phyloP scores from a whole-genome alignment of 352 stramenopile species.

The Hyaloperonospora arabidopsidis region DNA sequence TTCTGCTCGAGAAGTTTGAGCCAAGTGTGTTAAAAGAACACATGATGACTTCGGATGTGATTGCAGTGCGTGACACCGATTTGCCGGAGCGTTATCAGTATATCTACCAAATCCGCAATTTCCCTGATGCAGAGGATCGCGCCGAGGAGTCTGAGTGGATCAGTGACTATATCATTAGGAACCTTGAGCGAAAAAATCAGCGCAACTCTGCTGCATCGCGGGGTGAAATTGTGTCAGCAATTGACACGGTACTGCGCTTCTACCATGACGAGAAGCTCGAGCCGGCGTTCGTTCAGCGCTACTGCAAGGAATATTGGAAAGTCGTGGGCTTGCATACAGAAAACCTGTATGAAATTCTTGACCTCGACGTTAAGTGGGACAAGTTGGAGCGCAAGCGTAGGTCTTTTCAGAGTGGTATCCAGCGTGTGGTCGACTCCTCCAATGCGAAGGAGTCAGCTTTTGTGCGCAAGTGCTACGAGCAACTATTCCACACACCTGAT shows the following conservation, averaged over 20 bases:
- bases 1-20: constrained; percentile 84
- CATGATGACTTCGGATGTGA: constrained; percentile 84
- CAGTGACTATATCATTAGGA: constrained; percentile 79
- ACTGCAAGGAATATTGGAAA: constrained; percentile 89
- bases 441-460: constrained; percentile 70
- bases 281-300: constrained; percentile 83
- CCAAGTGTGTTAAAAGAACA: constrained; percentile 81
- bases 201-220: constrained; percentile 45
- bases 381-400: constrained; percentile 78
- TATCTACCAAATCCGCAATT: constrained; percentile 59
- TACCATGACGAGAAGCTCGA: constrained; percentile 87
- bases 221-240: constrained; percentile 81
- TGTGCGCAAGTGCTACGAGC: constrained; percentile 77
- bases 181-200: constrained; percentile 51
- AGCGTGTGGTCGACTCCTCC: constrained; percentile 57
- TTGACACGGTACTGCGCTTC: constrained; percentile 82
- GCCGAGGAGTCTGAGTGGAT: constrained; percentile 87
- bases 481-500: constrained; percentile 56
- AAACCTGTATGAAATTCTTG: constrained; percentile 80
- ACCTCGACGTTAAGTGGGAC: constrained; percentile 85
- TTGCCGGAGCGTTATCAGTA: constrained; percentile 74
- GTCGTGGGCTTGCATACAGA: constrained; percentile 68
- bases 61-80: constrained; percentile 74
- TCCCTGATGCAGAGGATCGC: constrained; percentile 77
- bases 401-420: constrained; percentile 63